Base-by-base conservation (phyloP, 371 early-diverging fungal genomes). In the Apophysomyces variabilis region DNA sequence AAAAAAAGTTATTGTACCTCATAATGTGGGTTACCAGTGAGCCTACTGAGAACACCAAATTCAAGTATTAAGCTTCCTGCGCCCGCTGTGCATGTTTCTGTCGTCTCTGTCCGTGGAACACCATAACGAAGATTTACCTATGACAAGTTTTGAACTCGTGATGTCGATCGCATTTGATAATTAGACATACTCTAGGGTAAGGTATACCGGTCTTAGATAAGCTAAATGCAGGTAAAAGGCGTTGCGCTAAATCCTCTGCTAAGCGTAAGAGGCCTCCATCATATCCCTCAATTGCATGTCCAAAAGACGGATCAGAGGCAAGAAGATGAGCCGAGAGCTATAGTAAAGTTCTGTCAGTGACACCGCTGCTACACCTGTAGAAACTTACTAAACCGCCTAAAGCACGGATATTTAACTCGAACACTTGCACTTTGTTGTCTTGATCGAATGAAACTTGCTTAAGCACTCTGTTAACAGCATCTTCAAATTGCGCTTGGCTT, bases 11-110 rank as follows among this genome's bases (percentile, higher is more conserved):
- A 13, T n/a, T 43, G 8, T 82, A 82, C 85, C 80, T 97, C 96
- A 73, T 91, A 97, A 16, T 71, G 70, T 1, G 85, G 75, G 64
- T 94, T 83, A 5, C 90, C 90, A 0, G 94, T 94, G 37, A 97
- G 77, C n/a, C 97, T 83, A 63, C 94, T 93, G 21, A 98, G 75
- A 0, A 90, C 85, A 16, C 96, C 98, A 84, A 98, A 97, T 69
- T 98, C 99, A n/a, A 98, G 71, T n/a, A 97, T 50, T 47, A 98
- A 78, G 32, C 95, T 93, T 3, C 96, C 96, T 6, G 93, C 95
- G 13, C 96, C 96, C 4, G 99, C 99, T 0, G 94, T 87, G 72
- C 96, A 97, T 7, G 96, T 96, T 58, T 90, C 90, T 1, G 84
- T 70, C 0, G 91, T 89, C 64, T 95, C 96, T 4, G 78, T 74